Evolutionary conservation across 2,329 filamentous ascomycete species (phyloP).

Genomic region (Alternaria sp.): DNA sequence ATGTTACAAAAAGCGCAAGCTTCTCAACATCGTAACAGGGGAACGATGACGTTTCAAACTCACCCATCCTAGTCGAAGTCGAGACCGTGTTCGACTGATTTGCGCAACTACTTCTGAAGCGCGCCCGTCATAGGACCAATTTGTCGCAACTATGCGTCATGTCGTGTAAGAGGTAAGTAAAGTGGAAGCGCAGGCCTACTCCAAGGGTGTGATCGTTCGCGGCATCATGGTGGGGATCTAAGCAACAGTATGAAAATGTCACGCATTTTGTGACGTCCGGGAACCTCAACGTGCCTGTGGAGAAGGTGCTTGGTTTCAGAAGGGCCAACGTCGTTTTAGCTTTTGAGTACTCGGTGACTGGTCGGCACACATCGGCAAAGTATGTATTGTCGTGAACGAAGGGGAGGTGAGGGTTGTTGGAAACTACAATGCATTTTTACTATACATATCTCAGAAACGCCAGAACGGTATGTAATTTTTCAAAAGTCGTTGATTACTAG

Average conservation of each 20-base stretch:
- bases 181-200: slow-evolving; percentile 20
- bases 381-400: slow-evolving; percentile 22
- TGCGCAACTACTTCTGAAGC: not conserved
- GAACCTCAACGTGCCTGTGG: slow-evolving; percentile 41
- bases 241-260: slow-evolving; percentile 57
- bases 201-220: slow-evolving; percentile 49
- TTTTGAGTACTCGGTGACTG: slow-evolving; percentile 47
- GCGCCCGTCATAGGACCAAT: not conserved
- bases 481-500: slow-evolving; percentile 6
- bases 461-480: slow-evolving; percentile 7
- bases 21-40: not conserved
- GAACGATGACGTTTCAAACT: not conserved
- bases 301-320: slow-evolving; percentile 45
- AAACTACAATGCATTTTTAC: not conserved
- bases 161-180: not conserved
- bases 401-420: not conserved
- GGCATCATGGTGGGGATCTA: slow-evolving; percentile 67
- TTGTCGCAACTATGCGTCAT: not conserved
- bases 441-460: slow-evolving; percentile 1
- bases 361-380: slow-evolving; percentile 47
- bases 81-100: not conserved
- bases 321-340: slow-evolving; percentile 43
- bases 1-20: not conserved
- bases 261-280: slow-evolving; percentile 42
- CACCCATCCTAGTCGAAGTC: not conserved